These are phyloP conservation scores for Arthrobotrys musiformis DNA, from an alignment of 2,329 filamentous ascomycete species.

Conservation along the genomic window DNA sequence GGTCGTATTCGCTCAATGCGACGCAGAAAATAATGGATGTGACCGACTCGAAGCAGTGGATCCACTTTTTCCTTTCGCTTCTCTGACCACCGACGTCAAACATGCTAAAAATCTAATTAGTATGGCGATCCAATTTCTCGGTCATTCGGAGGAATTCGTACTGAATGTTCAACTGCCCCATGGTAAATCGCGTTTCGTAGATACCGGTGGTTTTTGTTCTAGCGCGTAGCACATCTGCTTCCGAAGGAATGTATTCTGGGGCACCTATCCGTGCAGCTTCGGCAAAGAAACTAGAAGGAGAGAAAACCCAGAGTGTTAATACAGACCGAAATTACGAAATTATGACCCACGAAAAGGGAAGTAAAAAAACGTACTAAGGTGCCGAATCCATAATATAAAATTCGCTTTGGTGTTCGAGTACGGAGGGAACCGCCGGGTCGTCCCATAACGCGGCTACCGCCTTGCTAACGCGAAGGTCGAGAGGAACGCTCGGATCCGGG, in stretches of 20 bases:
- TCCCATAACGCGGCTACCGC: slow-evolving; percentile 90
- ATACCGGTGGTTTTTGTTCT: slow-evolving; percentile 99
- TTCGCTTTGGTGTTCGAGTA: slow-evolving; percentile 94
- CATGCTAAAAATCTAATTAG: slow-evolving; percentile 74
- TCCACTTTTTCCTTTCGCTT: slow-evolving; percentile 99
- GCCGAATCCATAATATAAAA: slow-evolving; percentile 99
- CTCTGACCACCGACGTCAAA: slow-evolving; percentile 97
- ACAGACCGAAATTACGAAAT: slow-evolving; percentile 20
- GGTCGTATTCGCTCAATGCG: slow-evolving; percentile 96
- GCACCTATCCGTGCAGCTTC: slow-evolving; percentile 86
- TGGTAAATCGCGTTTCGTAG: slow-evolving; percentile 97
- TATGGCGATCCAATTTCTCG: slow-evolving; percentile 48
- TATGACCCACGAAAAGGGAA: slow-evolving; percentile 20
- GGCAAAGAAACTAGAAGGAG: slow-evolving; percentile 84
- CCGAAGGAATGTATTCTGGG: slow-evolving; percentile 87
- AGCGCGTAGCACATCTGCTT: slow-evolving; percentile 93
- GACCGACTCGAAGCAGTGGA: slow-evolving; percentile 99
- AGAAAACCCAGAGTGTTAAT: slow-evolving; percentile 58
- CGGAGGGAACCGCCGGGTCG: slow-evolving; percentile 81
- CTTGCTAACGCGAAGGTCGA: slow-evolving; percentile 81
- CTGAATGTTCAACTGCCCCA: slow-evolving; percentile 99
- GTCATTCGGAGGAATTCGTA: slow-evolving; percentile 64
- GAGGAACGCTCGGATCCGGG: slow-evolving; percentile 84
- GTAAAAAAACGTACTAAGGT: slow-evolving; percentile 78
- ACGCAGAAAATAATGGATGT: slow-evolving; percentile 99